A percentile compares a stretch with the other conserved stretches of the same genome.
These are phyloP conservation scores for Hemerocallis citrina DNA, from an alignment of 106 monocot species.

Conservation along the genomic window DNA sequence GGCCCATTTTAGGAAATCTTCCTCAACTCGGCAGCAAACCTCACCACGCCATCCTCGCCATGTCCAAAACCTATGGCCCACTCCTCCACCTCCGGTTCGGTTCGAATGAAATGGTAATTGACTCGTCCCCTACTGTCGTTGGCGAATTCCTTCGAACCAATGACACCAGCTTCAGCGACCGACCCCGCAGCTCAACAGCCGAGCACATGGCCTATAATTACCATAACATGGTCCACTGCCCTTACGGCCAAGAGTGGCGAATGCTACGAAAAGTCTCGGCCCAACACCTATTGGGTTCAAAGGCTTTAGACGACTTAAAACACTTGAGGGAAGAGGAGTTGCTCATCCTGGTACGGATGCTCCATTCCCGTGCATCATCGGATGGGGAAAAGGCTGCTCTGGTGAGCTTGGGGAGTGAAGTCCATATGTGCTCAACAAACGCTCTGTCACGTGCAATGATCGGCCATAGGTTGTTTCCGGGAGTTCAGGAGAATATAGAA, in stretches of 20 bases:
- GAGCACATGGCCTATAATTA: conserved; percentile 44
- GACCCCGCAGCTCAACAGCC: conserved; percentile 38
- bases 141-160: conserved; percentile 21
- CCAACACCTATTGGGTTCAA: conserved; percentile 33
- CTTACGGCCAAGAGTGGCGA: conserved; percentile 46
- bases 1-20: conserved; percentile 46
- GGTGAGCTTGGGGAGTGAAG: conserved; percentile 15
- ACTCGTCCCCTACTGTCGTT: conserved; percentile 21
- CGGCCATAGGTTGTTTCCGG: conserved; percentile 19
- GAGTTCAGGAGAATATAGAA: not conserved
- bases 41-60: conserved; percentile 26
- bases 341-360: not conserved
- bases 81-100: conserved; percentile 32
- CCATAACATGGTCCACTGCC: conserved; percentile 32
- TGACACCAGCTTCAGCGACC: conserved; percentile 40
- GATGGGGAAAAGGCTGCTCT: not conserved
- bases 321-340: conserved; percentile 20
- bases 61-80: conserved; percentile 29
- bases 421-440: conserved; percentile 32
- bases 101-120: conserved; percentile 24
- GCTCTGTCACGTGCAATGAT: conserved; percentile 23
- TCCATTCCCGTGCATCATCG: too few species aligned
- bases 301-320: conserved; percentile 24
- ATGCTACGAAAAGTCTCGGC: conserved; percentile 33
- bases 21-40: conserved; percentile 34